A percentile compares a stretch with the other conserved stretches of the same genome.
Conservation (phyloP, 2,329 filamentous ascomycete species). For the Peltaster fructicola region DNA sequence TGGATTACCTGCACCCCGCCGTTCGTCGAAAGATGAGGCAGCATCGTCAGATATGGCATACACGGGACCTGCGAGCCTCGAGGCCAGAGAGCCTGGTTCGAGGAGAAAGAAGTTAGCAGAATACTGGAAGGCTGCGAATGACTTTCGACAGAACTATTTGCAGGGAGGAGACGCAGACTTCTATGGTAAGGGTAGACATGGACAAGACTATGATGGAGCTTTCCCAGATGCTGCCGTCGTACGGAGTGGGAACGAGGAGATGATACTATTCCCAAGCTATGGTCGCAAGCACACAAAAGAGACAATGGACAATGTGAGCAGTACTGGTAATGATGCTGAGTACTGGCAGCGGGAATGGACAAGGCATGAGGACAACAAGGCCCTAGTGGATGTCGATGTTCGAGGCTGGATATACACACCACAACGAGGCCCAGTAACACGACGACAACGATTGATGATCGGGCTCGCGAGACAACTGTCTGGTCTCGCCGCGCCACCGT, state of each 20-base stretch:
- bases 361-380: constrained; percentile 60
- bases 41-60: constrained; percentile 9
- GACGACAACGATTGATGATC: constrained; percentile 73
- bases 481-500: constrained; percentile 56
- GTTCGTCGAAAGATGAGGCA: constrained; percentile 19
- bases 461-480: constrained; percentile 75
- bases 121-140: constrained; percentile 54
- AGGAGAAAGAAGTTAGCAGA: constrained; percentile 61
- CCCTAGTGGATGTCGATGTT: constrained; percentile 84
- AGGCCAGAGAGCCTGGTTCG: constrained; percentile 43
- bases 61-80: constrained; percentile 17
- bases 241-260: constrained; percentile 66
- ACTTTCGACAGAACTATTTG: constrained; percentile 48
- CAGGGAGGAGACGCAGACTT: constrained; percentile 20
- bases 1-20: constrained; percentile 2
- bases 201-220: constrained; percentile 46
- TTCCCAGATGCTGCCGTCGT: constrained; percentile 77
- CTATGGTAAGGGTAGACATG: constrained; percentile 24
- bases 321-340: constrained; percentile 40
- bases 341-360: constrained; percentile 71
- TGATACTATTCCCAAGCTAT: constrained; percentile 92
- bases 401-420: constrained; percentile 89
- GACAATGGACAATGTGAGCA: constrained; percentile 22
- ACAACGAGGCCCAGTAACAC: constrained; percentile 64
- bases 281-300: constrained; percentile 50